A percentile compares a stretch with the other conserved stretches of the same genome.
These are phyloP conservation scores for Apophysomyces trapeziformis DNA, from an alignment of 371 early-diverging fungal genomes.

Conservation along the genomic window DNA sequence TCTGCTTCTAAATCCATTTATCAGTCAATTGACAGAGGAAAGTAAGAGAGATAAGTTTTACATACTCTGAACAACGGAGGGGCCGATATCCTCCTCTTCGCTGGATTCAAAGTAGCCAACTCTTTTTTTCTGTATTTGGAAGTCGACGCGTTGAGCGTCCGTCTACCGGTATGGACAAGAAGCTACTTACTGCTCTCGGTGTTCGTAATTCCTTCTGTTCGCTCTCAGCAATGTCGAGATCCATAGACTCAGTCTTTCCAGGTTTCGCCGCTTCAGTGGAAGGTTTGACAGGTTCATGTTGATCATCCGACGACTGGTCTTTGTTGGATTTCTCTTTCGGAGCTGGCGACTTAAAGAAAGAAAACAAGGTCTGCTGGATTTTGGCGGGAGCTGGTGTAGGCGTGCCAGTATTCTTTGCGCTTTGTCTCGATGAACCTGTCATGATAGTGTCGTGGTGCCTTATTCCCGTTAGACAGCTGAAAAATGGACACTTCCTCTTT, in stretches of 20 bases:
- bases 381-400: not conserved
- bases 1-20: not conserved
- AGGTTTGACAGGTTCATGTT: slow-evolving; percentile 8
- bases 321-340: slow-evolving; percentile 13
- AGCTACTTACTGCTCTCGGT: slow-evolving; percentile 4
- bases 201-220: slow-evolving; percentile 3
- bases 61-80: slow-evolving; percentile 1
- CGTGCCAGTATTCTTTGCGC: not conserved
- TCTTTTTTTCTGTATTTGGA: not conserved
- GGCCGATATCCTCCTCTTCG: slow-evolving; percentile 32
- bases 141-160: not conserved
- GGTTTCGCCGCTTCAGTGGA: slow-evolving; percentile 10
- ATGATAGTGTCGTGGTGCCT: not conserved
- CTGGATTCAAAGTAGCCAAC: slow-evolving; percentile 34
- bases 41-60: not conserved
- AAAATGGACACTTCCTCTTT: no score
- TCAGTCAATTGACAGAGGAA: not conserved
- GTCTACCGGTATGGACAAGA: not conserved
- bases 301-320: slow-evolving; percentile 7
- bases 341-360: slow-evolving; percentile 38
- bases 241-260: slow-evolving; percentile 19
- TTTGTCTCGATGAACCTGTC: slow-evolving; percentile 2
- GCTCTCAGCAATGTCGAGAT: slow-evolving; percentile 1
- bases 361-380: slow-evolving; percentile 43
- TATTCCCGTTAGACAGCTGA: no score